Base-by-base conservation (phyloP, 805 yeast genomes). In the Lipomyces yamadae region DNA sequence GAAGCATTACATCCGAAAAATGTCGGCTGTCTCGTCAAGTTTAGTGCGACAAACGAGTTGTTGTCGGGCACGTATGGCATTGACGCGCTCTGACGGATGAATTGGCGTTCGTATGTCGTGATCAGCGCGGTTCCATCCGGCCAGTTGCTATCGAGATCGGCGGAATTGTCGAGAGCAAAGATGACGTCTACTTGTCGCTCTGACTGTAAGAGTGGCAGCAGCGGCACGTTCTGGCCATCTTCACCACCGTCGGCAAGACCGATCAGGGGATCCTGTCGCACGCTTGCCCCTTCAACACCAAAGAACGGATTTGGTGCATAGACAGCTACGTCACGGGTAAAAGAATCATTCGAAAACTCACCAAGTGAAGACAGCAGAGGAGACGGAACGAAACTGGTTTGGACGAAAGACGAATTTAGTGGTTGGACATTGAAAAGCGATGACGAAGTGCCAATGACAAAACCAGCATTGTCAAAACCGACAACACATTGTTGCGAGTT, bases 401-500 rank as follows among this genome's bases (percentile, higher is more conserved):
- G 70, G 18, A 65, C 30, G 15, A 61, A n/a, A 2, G 62, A 11
- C 11, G 52, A 33, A 48, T 58, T 57, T 4, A 65, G 55, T 4
- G 67, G 66, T 15, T 64, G 11, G 39, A 72, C 73, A 71, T 72
- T 74, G 69, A 76, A 76, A 32, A 76, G 65, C 15, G 76, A 66
- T 2, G 90, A 86, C 2, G 90, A 86, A 2, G 90, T 84, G 42
- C 90, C 91, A 78, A 87, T 79, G 60, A 87, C 79, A 74, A 84
- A 91, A 5, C 95, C 93, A 18, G 90, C 86, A 72, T 90, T 89
- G 77, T 91, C 97, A 67, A 84, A 86, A 7, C 92, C 92, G 1
- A 78, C 83, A 63, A 84, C 76, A 78, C 96, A 91, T 39, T 73
- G 72, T 48, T 76, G 75, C 50, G 75, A 75, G 33, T 73, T 72